Conservation (phyloP, 441 rosid genomes). For the Gossypium schwendimanii region DNA sequence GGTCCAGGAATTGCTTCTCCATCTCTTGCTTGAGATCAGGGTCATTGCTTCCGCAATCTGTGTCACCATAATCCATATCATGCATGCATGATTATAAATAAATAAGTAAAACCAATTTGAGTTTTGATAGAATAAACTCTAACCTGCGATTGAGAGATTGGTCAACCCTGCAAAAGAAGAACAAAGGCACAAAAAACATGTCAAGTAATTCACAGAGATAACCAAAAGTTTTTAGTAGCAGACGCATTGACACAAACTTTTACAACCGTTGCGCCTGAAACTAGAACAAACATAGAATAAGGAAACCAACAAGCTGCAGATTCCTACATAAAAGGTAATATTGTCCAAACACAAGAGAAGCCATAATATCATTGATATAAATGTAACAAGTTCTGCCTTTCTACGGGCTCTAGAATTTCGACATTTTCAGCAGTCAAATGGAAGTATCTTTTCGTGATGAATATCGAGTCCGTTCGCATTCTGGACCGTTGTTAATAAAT, state of each 20-base stretch:
- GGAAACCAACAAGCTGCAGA: background rate
- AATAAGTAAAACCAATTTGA: slow-evolving; percentile 1
- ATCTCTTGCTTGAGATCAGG: slow-evolving; percentile 85
- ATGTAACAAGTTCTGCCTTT: background rate
- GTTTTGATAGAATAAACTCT: slow-evolving; percentile 27
- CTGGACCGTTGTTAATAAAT: background rate
- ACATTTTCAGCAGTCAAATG: background rate
- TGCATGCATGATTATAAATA: background rate
- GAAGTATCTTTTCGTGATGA: background rate
- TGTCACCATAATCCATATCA: background rate
- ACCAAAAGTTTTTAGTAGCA: background rate
- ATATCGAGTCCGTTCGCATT: background rate
- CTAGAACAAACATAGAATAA: background rate
- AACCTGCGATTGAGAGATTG: slow-evolving; percentile 92
- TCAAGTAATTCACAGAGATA: slow-evolving; percentile 11
- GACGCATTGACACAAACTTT: background rate
- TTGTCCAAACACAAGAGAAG: background rate
- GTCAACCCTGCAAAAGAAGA: slow-evolving; percentile 67
- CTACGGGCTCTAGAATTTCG: background rate
- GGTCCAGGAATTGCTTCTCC: slow-evolving; percentile 95
- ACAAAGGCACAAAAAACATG: slow-evolving; percentile 3
- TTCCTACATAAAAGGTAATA: background rate
- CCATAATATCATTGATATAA: background rate
- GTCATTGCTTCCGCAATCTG: slow-evolving; percentile 88
- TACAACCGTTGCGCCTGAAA: background rate